These are phyloP conservation scores for Thalia dealbata DNA, from an alignment of 176 grass and related monocot genomes.

Conservation along the genomic window DNA sequence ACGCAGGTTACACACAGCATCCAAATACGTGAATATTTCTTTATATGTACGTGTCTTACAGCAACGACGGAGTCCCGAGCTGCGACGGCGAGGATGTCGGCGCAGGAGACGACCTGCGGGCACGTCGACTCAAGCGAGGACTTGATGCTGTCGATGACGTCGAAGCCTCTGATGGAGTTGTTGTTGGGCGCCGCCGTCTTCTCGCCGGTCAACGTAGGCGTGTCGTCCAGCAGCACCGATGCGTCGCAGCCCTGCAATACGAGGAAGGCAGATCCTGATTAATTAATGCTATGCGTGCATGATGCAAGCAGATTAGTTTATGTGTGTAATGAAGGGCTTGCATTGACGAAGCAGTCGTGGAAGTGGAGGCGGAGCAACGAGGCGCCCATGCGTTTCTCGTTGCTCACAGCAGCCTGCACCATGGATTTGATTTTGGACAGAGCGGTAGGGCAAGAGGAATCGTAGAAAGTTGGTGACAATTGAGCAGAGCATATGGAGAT, in stretches of 20 bases:
- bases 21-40: no score
- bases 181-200: slow-evolving; percentile 44
- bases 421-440: no score
- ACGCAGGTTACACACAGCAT: no score
- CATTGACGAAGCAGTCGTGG: slow-evolving; percentile 38
- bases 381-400: slow-evolving; percentile 47
- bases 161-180: slow-evolving; percentile 38
- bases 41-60: no score
- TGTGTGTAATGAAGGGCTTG: no score
- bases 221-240: slow-evolving; percentile 59
- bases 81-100: slow-evolving; percentile 15
- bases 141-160: slow-evolving; percentile 52
- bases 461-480: no score
- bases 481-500: slow-evolving; percentile 24
- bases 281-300: no score
- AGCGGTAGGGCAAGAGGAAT: no score
- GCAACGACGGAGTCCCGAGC: slow-evolving; percentile 43
- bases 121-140: slow-evolving; percentile 36
- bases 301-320: no score
- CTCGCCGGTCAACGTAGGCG: slow-evolving; percentile 31
- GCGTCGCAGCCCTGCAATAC: slow-evolving; percentile 61
- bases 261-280: no score
- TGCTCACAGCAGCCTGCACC: not conserved
- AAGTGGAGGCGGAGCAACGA: slow-evolving; percentile 45
- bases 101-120: slow-evolving; percentile 13